A percentile compares a stretch with the other conserved stretches of the same genome.
Conservation (phyloP, 2,329 filamentous ascomycete species). For the Fusarium equiseti region DNA sequence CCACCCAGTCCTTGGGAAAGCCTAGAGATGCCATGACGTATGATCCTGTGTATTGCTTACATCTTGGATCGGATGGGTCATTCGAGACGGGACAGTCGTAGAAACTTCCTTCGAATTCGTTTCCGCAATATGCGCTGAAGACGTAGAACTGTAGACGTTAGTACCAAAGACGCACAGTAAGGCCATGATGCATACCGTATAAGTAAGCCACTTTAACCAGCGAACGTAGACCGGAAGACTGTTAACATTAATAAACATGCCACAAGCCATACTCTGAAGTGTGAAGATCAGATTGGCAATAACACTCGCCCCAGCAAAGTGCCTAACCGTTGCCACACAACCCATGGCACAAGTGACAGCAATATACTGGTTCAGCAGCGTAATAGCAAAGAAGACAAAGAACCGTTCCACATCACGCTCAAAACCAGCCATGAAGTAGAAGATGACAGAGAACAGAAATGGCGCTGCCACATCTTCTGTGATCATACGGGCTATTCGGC, state of each 20-base stretch:
- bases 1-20: conserved; percentile 75
- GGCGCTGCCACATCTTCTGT: conserved; percentile 81
- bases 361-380: conserved; percentile 78
- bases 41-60: conserved; percentile 74
- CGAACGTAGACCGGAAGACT: conserved; percentile 82
- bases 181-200: conserved; percentile 58
- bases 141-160: conserved; percentile 68
- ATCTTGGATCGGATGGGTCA: conserved; percentile 72
- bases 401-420: conserved; percentile 73
- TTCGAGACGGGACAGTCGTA: conserved; percentile 77
- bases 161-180: not conserved
- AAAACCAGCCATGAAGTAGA: conserved; percentile 84
- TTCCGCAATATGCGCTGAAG: conserved; percentile 77
- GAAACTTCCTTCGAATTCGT: conserved; percentile 78
- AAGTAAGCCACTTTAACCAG: conserved; percentile 79
- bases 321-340: conserved; percentile 73
- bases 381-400: conserved; percentile 77
- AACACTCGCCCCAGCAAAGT: conserved; percentile 77
- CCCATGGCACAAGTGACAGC: conserved; percentile 77
- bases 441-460: conserved; percentile 75
- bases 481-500: conserved; percentile 74
- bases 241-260: conserved; percentile 80
- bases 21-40: conserved; percentile 78
- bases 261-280: conserved; percentile 78
- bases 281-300: conserved; percentile 81